Evolutionary conservation across 257 asterid species (phyloP), one percentile per base, ranked within the genome.

Genomic region (Coffea eugenioides): DNA sequence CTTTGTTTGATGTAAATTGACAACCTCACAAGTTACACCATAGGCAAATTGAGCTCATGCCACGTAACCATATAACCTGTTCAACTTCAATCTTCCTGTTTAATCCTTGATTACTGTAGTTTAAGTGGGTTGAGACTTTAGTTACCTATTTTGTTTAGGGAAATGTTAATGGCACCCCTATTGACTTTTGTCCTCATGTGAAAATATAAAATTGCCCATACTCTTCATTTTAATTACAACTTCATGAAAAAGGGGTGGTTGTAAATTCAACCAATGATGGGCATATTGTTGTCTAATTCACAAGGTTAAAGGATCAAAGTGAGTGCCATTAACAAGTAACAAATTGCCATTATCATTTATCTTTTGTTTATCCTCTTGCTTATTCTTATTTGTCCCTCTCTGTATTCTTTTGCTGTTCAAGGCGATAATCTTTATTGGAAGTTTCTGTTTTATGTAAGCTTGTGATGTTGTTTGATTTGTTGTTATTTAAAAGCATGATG

Each of bases 401-500:
- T 13, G 61, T 54, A 54, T 54, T 54, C 6, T 12, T 54, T 54
- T 54, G 61, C 61, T 54, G 61, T 54, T 18, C 21, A 54, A 54
- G 61, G 61, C 1, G 61, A 54, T 54, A 16, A 39, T 54, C 61
- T 54, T 54, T 54, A 13, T 54, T 56, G 56, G 21, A 23, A 23
- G 49, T 62, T 56, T 45, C 20, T n/a, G 21, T 69, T 23, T 77
- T 48, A 10, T 6, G 6, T 48, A 48, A 48, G 23, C 59, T 41
- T 45, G 27, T 25, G 20, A 2, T 49, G n/a, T 31, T n/a, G 11
- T 67, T 67, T 72, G 25, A 41, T 66, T 76, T 25, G 27, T 81
- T 23, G 41, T 46, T 31, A 20, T 81, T 76, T 15, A 25, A 76
- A 56, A 77, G 48, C 65, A 74, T 80, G 56, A 67, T 73, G 69